These are phyloP conservation scores for Pseudocercospora crystallina DNA, from an alignment of 2,329 filamentous ascomycete genomes.

Conservation along the genomic window DNA sequence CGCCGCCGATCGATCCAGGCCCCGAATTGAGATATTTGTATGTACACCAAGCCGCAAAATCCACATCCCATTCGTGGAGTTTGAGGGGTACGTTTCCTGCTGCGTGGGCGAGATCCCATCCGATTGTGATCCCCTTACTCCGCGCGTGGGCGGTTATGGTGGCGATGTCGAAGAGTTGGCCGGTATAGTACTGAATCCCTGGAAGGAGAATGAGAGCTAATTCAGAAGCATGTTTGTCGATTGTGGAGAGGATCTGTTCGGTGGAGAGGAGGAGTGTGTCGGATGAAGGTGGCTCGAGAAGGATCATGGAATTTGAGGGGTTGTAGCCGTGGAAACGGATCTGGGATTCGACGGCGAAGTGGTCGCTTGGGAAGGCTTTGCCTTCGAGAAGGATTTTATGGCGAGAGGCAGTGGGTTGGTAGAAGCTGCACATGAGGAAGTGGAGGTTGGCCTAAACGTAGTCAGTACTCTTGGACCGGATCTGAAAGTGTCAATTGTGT, in stretches of 20 bases:
- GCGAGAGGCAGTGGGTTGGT: constrained; percentile 62
- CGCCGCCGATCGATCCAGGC: constrained; percentile 74
- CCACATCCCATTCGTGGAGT: constrained; percentile 85
- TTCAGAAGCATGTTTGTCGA: constrained; percentile 70
- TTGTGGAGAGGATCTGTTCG: constrained; percentile 67
- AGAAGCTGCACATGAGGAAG: constrained; percentile 81
- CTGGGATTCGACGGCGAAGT: constrained; percentile 84
- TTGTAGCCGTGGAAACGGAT: constrained; percentile 68
- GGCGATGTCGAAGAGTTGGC: constrained; percentile 81
- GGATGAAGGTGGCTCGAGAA: constrained; percentile 63
- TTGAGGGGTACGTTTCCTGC: constrained; percentile 77
- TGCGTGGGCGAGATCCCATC: constrained; percentile 88
- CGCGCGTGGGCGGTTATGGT: constrained; percentile 77
- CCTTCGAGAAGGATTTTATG: constrained; percentile 88
- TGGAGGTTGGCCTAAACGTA: constrained; percentile 62
- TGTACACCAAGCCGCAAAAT: constrained; percentile 90
- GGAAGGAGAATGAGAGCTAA: constrained; percentile 78
- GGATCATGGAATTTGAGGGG: constrained; percentile 67
- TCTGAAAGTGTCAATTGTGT: too few species aligned
- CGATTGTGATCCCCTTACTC: constrained; percentile 67
- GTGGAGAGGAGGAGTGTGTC: constrained; percentile 64
- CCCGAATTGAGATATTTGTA: constrained; percentile 94
- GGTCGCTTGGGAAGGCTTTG: constrained; percentile 70
- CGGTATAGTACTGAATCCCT: constrained; percentile 89
- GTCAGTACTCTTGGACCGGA: too few species aligned